Base-by-base conservation (phyloP, 441 rosid genomes). In the Syzygium malaccense region DNA sequence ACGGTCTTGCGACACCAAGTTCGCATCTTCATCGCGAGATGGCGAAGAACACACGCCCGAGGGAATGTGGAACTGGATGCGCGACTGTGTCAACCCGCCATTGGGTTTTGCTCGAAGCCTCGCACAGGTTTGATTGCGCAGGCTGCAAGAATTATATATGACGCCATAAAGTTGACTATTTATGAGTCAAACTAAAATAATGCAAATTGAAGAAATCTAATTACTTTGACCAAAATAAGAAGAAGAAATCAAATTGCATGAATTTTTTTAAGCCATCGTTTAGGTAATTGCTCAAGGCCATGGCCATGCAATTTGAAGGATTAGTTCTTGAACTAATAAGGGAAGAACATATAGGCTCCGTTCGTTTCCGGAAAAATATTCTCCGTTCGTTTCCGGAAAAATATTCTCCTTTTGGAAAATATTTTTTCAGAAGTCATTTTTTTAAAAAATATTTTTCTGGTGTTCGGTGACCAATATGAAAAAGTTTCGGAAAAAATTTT, bases 251-350 rank as follows among this genome's bases (percentile, higher is more conserved):
- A 9, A 68, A 68, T 18, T 68, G 19, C 6, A 66, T 17, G 33
- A 32, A 66, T 66, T 66, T 23, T 66, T 66, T 32, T 30, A 2
- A 26, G 26, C 79, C 45, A 68, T 19, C 26, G 19, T 33, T 0
- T 37, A 68, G 19, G 26, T 68, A 68, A 33, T 68, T 68, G 25
- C 79, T 68, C 79, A 4, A 68, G 45, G 49, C 49, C 49, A 20
- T 37, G 45, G 28, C 49, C 49, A 20, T 37, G 49, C 80, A 37
- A 71, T 71, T 71, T 37, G 83, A 71, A 45, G 83, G 20, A 71
- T 1, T 3, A 10, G 48, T 2, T 0, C 79, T 33, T 10, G 79
- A 33, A 68, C 2, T 33, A 12, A 0, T 1, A 4, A 37, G 51
- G 83, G 83, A 71, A 37, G 0, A 37, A 71, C 51, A 14, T 23